Percentiles rank a stretch among this genome's conserved stretches.
These are phyloP conservation scores for Saccharomyces pastorianus DNA, from an alignment of 1,139 yeast species.

Conservation along the genomic window DNA sequence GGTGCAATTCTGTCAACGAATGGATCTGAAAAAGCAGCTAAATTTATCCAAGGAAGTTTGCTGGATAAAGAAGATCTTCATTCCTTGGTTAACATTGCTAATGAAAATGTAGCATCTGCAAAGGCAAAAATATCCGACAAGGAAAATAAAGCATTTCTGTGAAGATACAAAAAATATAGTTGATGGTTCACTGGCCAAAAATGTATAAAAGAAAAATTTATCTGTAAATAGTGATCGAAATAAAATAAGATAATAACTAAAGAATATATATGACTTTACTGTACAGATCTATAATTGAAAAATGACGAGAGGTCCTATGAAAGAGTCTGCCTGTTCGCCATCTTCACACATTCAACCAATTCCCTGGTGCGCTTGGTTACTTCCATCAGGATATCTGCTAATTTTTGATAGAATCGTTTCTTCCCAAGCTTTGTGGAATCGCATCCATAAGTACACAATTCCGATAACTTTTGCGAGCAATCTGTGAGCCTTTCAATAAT, in stretches of 20 bases:
- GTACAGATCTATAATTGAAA: neutral
- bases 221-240: neutral
- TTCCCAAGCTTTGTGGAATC: constrained; percentile 32
- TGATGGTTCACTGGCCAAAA: neutral
- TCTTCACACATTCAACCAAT: constrained; percentile 86
- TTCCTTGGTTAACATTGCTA: constrained; percentile 22
- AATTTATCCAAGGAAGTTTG: constrained; percentile 44
- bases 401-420: constrained; percentile 71
- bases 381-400: constrained; percentile 93
- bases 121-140: neutral
- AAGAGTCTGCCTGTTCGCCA: constrained; percentile 46
- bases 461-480: neutral
- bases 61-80: constrained; percentile 14
- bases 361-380: constrained; percentile 95
- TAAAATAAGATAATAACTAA: neutral
- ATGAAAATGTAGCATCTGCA: constrained; percentile 6
- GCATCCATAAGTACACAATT: neutral
- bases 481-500: neutral
- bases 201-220: neutral
- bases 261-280: neutral
- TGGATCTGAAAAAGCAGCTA: constrained; percentile 53
- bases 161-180: neutral
- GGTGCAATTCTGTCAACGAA: constrained; percentile 72
- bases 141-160: neutral
- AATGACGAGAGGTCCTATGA: neutral